Base-by-base conservation (phyloP, 2,329 filamentous ascomycete species). In the Emergomyces orientalis region DNA sequence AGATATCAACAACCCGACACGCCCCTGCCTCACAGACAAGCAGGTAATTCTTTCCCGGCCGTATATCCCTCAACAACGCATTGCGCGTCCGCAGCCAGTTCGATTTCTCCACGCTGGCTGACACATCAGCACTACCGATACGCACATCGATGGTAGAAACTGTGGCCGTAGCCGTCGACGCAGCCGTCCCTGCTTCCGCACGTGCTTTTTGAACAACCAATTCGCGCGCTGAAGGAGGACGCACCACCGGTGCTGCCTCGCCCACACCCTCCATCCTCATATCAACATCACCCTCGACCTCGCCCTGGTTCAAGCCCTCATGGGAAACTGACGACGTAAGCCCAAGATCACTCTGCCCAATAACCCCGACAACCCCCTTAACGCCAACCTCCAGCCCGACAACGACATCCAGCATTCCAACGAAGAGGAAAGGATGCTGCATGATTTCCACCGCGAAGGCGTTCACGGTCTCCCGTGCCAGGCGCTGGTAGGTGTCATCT, bases 371-470 rank as follows among this genome's bases (percentile, higher is more conserved):
- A 2, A 86, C 72, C 22, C 82, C 82, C 61, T 82, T 82, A 1
- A 86, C 82, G 0, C 91, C 91, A 2, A 96, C 76, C 64, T 88
- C 84, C 3, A 87, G 84, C 0, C 86, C 85, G 11, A 96, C 90
- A 1, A 97, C 85, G 0, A 84, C 84, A 3, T 85, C 84, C 69
- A 97, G 81, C 69, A 97, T 81, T 3, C 89, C 89, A 0, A 90
- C 87, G 76, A 95, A 97, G 1, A 97, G 81, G 81, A 94, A 96
- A 0, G 94, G 91, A 69, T 97, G 91, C 74, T 97, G 91, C 71
- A 95, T 81, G 68, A 96, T 86, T 77, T 99, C 94, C 0, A 89
- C 88, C 68, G 96, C 90, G 68, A 99, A 99, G 0, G 91, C 90
- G 64, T 86, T 85, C 65, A 92, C 85, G 0, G 91, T 94, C 67